These are phyloP conservation scores for Vaccinium corymbosum DNA, from an alignment of 148 eudicot genomes.

Conservation along the genomic window DNA sequence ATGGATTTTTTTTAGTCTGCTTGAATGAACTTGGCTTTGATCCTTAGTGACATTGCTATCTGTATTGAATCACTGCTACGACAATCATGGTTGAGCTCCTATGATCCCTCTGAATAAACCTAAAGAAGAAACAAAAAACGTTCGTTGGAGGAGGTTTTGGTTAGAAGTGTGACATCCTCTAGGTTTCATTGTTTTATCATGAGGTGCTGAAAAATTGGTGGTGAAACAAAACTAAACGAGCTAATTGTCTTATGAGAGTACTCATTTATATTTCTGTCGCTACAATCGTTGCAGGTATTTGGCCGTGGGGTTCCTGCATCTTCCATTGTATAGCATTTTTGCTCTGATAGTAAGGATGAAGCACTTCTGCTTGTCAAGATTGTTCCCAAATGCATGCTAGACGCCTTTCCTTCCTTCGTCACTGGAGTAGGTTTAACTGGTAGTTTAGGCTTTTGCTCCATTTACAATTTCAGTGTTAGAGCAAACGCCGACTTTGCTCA, in stretches of 20 bases:
- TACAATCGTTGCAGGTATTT: conserved; percentile 46
- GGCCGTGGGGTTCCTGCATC: conserved; percentile 49
- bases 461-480: not conserved
- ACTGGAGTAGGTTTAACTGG: not conserved
- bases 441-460: not conserved
- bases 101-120: no score
- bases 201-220: not conserved
- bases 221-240: not conserved
- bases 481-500: not conserved
- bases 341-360: conserved; percentile 48
- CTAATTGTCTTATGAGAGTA: not conserved
- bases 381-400: conserved; percentile 21
- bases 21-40: not conserved
- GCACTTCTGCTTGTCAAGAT: conserved; percentile 46
- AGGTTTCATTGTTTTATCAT: not conserved
- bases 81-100: not conserved
- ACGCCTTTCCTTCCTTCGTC: not conserved
- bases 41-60: not conserved
- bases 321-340: conserved; percentile 61
- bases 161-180: not conserved
- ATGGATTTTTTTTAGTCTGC: not conserved
- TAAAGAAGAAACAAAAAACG: not conserved
- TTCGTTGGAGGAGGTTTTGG: not conserved
- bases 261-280: not conserved
- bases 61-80: not conserved